Conservation (phyloP, 495 filamentous ascomycete genomes). For the Penicillium cataractarum region DNA sequence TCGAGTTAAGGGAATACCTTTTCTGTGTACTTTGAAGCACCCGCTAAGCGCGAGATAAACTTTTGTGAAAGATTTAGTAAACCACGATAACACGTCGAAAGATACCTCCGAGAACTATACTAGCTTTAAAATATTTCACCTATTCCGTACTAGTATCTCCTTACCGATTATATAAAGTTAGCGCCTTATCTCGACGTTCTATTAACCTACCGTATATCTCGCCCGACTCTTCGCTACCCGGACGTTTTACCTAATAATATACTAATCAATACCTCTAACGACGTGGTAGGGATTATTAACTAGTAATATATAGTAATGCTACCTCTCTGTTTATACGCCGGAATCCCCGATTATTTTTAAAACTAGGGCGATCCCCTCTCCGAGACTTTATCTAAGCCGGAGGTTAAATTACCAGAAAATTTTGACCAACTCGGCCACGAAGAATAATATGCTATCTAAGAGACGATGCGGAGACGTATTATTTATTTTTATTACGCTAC, state of each 20-base stretch:
- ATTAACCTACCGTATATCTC: conserved; percentile 26
- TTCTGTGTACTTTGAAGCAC: conserved; percentile 29
- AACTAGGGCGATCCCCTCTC: conserved; percentile 38
- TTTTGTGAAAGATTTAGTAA: conserved; percentile 28
- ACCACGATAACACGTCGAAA: conserved; percentile 30
- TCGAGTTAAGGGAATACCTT: conserved; percentile 24
- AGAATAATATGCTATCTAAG: conserved; percentile 23
- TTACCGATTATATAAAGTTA: conserved; percentile 27
- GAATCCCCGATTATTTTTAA: conserved; percentile 33
- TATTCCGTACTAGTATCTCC: conserved; percentile 19
- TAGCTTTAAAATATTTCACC: conserved; percentile 20
- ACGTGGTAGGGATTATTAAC: conserved; percentile 38
- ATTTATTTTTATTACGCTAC: conserved; percentile 34
- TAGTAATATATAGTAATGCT: conserved; percentile 37
- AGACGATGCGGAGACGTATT: conserved; percentile 32
- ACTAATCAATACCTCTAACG: conserved; percentile 29
- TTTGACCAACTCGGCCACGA: conserved; percentile 20
- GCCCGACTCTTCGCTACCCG: conserved; percentile 28
- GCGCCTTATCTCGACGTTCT: conserved; percentile 23
- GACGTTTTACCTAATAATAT: conserved; percentile 37
- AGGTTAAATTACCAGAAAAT: conserved; percentile 26
- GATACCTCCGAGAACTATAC: conserved; percentile 31
- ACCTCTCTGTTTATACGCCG: conserved; percentile 35
- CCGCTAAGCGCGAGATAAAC: conserved; percentile 30
- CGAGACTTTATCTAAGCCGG: conserved; percentile 28